phyloP scores from a whole-genome alignment of 2,329 filamentous ascomycete genomes.

The Aspergillus thermomutatus region DNA sequence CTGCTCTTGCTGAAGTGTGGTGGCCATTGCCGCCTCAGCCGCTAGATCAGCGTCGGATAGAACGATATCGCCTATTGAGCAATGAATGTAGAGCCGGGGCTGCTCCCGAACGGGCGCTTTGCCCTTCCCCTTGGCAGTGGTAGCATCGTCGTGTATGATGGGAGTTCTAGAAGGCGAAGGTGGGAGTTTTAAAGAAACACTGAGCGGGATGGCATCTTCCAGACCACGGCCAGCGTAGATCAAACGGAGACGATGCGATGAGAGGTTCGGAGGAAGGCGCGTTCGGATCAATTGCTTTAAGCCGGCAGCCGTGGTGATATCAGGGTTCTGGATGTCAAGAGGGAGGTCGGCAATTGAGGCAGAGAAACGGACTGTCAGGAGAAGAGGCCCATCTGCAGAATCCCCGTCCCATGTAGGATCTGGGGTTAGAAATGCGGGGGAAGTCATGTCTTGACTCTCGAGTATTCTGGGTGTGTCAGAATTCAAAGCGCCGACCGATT shows the following conservation, averaged over 20 bases:
- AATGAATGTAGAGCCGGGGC: conserved; percentile 80
- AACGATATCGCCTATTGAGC: conserved; percentile 75
- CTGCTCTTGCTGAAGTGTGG: conserved; percentile 24
- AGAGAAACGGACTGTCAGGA: conserved; percentile 87
- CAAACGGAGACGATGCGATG: conserved; percentile 72
- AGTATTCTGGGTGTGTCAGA: not conserved
- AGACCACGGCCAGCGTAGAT: conserved; percentile 89
- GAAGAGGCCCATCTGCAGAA: conserved; percentile 44
- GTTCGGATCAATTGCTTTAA: conserved; percentile 79
- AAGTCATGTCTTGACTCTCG: conserved; percentile 14
- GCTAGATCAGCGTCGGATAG: conserved; percentile 67
- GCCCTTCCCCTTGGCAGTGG: conserved; percentile 17
- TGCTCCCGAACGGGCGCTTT: conserved; percentile 57
- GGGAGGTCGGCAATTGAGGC: conserved; percentile 78
- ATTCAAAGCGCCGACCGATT: not conserved
- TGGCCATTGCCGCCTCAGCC: conserved; percentile 54
- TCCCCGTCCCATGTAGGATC: conserved; percentile 3
- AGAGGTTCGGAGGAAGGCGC: conserved; percentile 61
- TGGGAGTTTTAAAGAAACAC: conserved; percentile 63
- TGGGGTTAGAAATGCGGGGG: conserved; percentile 13
- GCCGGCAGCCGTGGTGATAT: conserved; percentile 67
- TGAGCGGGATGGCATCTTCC: conserved; percentile 67
- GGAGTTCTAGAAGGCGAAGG: conserved; percentile 51
- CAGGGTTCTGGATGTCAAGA: conserved; percentile 68
- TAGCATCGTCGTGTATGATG: conserved; percentile 19